Evolutionary conservation across 139 green algal genomes (phyloP).

Genomic region (Microglena sp.): DNA sequence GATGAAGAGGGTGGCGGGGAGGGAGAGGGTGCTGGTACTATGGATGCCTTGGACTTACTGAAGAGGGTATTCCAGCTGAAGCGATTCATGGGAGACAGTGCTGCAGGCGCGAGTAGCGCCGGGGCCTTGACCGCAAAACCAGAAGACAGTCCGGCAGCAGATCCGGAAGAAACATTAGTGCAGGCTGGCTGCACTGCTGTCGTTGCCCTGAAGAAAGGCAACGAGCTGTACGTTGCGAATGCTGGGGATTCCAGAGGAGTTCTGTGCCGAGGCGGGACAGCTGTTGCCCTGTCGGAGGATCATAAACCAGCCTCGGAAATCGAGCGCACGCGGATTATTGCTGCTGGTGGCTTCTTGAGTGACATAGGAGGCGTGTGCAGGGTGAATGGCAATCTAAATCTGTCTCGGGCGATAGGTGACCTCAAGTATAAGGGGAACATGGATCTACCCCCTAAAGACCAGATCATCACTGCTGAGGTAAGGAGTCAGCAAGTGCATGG

Average conservation of each 20-base stretch:
- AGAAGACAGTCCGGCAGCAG: too few species aligned
- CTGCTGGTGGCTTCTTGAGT: constrained; percentile 55
- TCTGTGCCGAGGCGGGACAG: constrained; percentile 48
- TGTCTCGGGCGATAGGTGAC: constrained; percentile 91
- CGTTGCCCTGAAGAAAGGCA: constrained; percentile 61
- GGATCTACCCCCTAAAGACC: constrained; percentile 43
- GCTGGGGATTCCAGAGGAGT: constrained; percentile 82
- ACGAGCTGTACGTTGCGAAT: constrained; percentile 79
- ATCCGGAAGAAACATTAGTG: constrained; percentile 27
- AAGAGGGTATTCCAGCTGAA: constrained; percentile 49
- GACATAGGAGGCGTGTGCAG: constrained; percentile 41
- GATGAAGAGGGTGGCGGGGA: constrained; percentile 23
- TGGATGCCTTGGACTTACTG: constrained; percentile 48
- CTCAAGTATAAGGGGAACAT: constrained; percentile 86
- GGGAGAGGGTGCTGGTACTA: constrained; percentile 25
- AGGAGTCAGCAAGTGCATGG: neutral
- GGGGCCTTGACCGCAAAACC: neutral
- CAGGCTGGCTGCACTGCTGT: constrained; percentile 79
- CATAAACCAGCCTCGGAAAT: constrained; percentile 72
- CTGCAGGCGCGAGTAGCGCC: too few species aligned
- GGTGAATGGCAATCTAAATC: constrained; percentile 92
- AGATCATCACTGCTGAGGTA: constrained; percentile 74
- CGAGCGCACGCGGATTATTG: constrained; percentile 70
- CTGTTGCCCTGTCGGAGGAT: constrained; percentile 67
- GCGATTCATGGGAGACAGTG: constrained; percentile 27